These are phyloP conservation scores for Erodium maritimum DNA, from an alignment of 345 rosid species.

Conservation along the genomic window DNA sequence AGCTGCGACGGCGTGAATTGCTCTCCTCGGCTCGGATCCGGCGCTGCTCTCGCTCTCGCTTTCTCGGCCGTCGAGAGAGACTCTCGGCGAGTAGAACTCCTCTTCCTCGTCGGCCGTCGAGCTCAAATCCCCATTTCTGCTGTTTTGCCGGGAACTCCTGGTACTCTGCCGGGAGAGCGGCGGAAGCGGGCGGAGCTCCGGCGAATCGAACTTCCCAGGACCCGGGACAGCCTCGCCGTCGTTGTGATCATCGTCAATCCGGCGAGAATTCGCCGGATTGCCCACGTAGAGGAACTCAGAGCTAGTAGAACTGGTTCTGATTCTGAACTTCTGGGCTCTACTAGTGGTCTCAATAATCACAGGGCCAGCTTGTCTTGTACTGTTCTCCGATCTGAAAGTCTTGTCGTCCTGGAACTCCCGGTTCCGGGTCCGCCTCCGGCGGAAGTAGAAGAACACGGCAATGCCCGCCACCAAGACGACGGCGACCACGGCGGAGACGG, in stretches of 20 bases:
- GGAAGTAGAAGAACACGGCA: conserved; percentile 31
- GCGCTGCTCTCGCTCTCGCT: no score
- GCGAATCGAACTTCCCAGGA: conserved; percentile 28
- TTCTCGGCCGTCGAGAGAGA: conserved; percentile 29
- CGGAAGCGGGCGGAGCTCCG: conserved; percentile 91
- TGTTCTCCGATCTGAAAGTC: background rate
- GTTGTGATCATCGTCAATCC: conserved; percentile 27
- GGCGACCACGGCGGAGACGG: background rate
- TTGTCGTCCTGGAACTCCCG: conserved; percentile 21
- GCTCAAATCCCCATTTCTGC: conserved; percentile 29
- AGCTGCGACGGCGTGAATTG: conserved; percentile 17
- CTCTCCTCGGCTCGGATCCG: conserved; percentile 20
- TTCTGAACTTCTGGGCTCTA: conserved; percentile 2
- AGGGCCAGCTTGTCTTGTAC: no score
- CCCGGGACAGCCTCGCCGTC: conserved; percentile 20
- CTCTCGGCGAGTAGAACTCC: conserved; percentile 88
- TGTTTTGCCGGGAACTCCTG: conserved; percentile 38
- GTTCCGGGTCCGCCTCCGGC: conserved; percentile 27
- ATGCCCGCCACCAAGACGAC: conserved; percentile 28
- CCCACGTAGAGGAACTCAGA: conserved; percentile 89
- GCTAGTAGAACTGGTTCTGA: conserved; percentile 27
- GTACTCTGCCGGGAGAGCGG: conserved; percentile 53
- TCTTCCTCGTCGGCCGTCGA: conserved; percentile 60
- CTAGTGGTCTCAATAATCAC: no score
- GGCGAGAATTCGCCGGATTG: conserved; percentile 41